Conservation (phyloP, 805 yeast genomes). For the Schwanniomyces vanrijiae region DNA sequence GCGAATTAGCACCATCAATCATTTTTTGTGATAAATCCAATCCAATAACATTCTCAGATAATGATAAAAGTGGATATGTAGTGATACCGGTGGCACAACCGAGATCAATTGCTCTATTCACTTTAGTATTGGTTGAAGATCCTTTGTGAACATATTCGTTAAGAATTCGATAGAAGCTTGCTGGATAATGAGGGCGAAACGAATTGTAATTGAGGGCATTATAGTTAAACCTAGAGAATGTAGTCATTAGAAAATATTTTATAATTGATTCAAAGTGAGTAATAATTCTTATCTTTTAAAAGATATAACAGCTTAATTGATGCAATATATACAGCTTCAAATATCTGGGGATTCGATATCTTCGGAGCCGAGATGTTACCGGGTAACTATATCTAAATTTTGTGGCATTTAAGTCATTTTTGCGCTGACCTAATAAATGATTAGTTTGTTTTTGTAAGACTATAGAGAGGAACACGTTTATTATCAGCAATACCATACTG, state of each 20-base stretch:
- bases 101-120: constrained; percentile 32
- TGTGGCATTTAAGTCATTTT: neutral
- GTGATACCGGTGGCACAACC: constrained; percentile 61
- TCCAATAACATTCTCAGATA: constrained; percentile 41
- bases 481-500: neutral
- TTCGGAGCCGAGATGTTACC: neutral
- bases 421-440: constrained; percentile 1
- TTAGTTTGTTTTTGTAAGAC: neutral
- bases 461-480: neutral
- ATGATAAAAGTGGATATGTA: constrained; percentile 41
- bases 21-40: constrained; percentile 48
- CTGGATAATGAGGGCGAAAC: constrained; percentile 44
- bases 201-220: constrained; percentile 35
- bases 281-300: no score
- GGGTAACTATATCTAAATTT: neutral
- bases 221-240: constrained; percentile 32
- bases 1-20: constrained; percentile 43
- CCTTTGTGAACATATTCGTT: constrained; percentile 22
- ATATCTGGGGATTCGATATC: neutral
- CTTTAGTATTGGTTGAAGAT: constrained; percentile 9
- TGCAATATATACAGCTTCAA: neutral
- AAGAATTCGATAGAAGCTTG: constrained; percentile 33
- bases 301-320: neutral
- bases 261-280: neutral
- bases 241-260: constrained; percentile 20